Base-by-base conservation (phyloP, 192 early-diverging fungal species). In the Coemansia sp. region DNA sequence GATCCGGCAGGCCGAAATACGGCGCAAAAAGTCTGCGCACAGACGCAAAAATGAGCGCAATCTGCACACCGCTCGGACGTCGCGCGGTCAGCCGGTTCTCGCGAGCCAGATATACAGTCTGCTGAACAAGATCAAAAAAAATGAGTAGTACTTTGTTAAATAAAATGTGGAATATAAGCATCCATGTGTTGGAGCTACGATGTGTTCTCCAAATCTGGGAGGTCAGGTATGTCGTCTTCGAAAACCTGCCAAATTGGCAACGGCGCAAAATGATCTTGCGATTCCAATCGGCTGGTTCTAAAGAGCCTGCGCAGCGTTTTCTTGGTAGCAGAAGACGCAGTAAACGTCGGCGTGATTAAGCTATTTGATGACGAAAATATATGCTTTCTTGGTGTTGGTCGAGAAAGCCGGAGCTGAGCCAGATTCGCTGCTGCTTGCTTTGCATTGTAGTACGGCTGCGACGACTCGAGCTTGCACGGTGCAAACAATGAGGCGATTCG, bases 401-500 rank as follows among this genome's bases (percentile, higher is more conserved):
- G 41, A n/a, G 41, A 45, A 45, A 16, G 29, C 26, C 27, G 22
- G 22, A 17, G 14, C 0, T 26, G 14, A 11, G 37, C 17, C 31
- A 27, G 59, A 14, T 8, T 26, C 10, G 43, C 8, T 16, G 69
- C 75, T n/a, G 37, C 54, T 14, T 38, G n/a, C 37, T 51, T 72
- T 23, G 61, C 17, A 29, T 57, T 45, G 54, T 55, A 52, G 50
- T 72, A 78, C 21, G 62, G 53, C 57, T 69, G 76, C 1, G 56
- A 56, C 16, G 41, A 22, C 37, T 62, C 60, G 2, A 64, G 63
- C 10, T 48, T 43, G 51, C 76, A 67, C 21, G 67, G 64, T 7
- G 57, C 70, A 71, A 78, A 78, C 22, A 78, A 47, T 21, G 56
- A 58, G n/a, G 70, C 76, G 21, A 78, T 66, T 21, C 76, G 59